Conservation (phyloP, 148 eudicot genomes). For the Agrostemma githago region DNA sequence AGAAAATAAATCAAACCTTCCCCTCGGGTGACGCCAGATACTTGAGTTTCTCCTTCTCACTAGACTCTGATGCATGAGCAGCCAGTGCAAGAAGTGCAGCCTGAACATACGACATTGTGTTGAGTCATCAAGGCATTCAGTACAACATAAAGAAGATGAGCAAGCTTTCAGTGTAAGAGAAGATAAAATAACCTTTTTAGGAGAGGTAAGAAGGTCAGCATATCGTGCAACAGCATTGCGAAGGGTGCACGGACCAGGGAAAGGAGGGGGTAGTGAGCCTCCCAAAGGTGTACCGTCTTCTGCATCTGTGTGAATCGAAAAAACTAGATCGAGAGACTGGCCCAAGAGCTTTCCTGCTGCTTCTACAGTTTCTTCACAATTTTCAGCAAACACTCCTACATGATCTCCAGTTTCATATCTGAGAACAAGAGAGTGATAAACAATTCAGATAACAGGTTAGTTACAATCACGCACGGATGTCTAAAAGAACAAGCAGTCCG, state of each 20-base stretch:
- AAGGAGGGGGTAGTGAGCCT: constrained; percentile 82
- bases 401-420: constrained; percentile 96
- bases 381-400: constrained; percentile 79
- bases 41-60: constrained; percentile 70
- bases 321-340: constrained; percentile 54
- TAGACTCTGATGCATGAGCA: constrained; percentile 68
- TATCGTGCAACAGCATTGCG: constrained; percentile 61
- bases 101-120: constrained; percentile 30
- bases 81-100: constrained; percentile 79
- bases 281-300: constrained; percentile 70
- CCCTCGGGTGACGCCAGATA: constrained; percentile 76
- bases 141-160: neutral
- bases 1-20: constrained; percentile 41
- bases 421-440: constrained; percentile 21
- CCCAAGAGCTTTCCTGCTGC: constrained; percentile 69
- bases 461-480: neutral
- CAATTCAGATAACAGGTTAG: neutral
- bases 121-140: neutral
- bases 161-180: neutral
- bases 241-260: constrained; percentile 79
- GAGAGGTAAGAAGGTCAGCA: constrained; percentile 78
- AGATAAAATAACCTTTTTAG: constrained; percentile 52
- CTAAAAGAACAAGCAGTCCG: neutral
- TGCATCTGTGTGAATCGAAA: constrained; percentile 64
- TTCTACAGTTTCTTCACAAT: constrained; percentile 62